A percentile compares a stretch with the other conserved stretches of the same genome.
These are phyloP conservation scores for Vigna angularis DNA, from an alignment of 306 rosid genomes.

Conservation along the genomic window DNA sequence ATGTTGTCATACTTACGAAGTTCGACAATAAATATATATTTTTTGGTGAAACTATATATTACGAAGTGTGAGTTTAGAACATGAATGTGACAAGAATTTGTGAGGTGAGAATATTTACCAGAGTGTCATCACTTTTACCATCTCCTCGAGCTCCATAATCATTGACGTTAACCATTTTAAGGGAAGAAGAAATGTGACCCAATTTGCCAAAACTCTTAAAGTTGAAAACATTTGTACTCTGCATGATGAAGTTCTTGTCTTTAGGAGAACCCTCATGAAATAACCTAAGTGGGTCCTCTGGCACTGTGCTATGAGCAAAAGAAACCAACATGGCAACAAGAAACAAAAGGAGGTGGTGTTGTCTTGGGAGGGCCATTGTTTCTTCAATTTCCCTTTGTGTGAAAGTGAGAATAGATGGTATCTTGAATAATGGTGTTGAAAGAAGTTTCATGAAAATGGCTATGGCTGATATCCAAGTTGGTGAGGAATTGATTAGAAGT, in stretches of 20 bases:
- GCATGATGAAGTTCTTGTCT: constrained; percentile 44
- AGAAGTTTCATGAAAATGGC: constrained; percentile 14
- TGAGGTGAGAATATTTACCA: constrained; percentile 44
- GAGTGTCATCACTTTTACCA: constrained; percentile 60
- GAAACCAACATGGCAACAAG: constrained; percentile 41
- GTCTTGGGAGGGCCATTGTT: constrained; percentile 45
- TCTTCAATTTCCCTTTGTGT: background rate
- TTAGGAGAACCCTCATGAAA: constrained; percentile 30
- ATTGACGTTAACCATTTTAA: constrained; percentile 49
- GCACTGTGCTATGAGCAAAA: constrained; percentile 34
- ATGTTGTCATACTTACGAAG: no score
- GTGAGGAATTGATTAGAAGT: constrained; percentile 26
- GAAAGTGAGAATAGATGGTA: constrained; percentile 13
- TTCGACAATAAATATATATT: no score
- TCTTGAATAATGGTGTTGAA: constrained; percentile 4
- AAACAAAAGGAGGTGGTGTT: constrained; percentile 19
- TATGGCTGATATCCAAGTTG: background rate
- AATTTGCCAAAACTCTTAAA: constrained; percentile 41
- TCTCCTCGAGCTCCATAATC: constrained; percentile 74
- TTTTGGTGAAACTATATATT: no score
- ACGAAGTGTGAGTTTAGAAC: background rate
- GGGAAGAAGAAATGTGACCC: constrained; percentile 25
- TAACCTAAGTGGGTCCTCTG: constrained; percentile 43
- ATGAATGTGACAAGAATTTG: background rate
- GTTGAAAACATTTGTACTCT: constrained; percentile 37